A percentile compares a stretch with the other conserved stretches of the same genome.
These are phyloP conservation scores for Closterium sp. DNA, from an alignment of 139 green algal species.

Conservation along the genomic window DNA sequence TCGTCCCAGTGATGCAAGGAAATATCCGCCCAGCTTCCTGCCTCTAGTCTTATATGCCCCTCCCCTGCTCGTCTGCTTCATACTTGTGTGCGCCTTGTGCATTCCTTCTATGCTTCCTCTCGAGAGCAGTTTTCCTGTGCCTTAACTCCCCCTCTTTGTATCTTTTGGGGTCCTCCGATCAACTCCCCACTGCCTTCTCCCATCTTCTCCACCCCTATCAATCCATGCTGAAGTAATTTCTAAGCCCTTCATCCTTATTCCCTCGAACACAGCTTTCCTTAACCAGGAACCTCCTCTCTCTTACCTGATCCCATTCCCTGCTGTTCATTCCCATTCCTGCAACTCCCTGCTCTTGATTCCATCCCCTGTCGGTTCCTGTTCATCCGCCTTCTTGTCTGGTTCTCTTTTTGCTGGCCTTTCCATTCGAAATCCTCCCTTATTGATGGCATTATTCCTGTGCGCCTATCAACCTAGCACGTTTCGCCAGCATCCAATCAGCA, in stretches of 20 bases:
- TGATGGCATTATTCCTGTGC: not conserved
- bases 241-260: not conserved
- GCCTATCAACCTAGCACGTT: constrained; percentile 4
- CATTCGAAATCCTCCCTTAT: not conserved
- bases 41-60: not conserved
- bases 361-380: not conserved
- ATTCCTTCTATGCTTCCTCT: no score
- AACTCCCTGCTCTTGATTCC: no score
- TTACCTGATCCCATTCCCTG: not conserved
- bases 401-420: not conserved
- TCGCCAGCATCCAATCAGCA: not conserved
- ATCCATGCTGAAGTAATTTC: no score
- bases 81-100: not conserved
- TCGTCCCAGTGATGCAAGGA: constrained; percentile 1
- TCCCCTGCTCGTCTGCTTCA: no score
- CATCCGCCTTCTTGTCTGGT: not conserved
- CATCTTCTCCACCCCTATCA: no score
- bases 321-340: not conserved
- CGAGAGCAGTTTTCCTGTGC: no score
- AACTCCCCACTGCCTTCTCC: not conserved
- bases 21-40: not conserved
- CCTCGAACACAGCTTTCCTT: not conserved
- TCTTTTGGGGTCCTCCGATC: no score
- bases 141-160: no score
- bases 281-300: not conserved